These are phyloP conservation scores for Lodderomyces parapsilosis DNA, from an alignment of 1,139 yeast species.

Conservation along the genomic window DNA sequence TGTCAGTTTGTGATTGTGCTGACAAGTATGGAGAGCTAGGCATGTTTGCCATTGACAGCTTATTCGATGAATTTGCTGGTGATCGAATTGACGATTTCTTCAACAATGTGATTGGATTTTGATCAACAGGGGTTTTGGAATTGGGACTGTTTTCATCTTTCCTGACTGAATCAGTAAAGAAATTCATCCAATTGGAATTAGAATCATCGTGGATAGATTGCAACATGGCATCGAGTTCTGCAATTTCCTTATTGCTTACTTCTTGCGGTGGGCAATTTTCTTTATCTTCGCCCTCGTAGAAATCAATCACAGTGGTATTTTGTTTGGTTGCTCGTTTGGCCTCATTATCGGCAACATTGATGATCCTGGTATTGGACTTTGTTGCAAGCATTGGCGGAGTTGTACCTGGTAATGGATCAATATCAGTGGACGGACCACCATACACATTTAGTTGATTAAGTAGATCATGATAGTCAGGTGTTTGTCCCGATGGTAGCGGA, in stretches of 20 bases:
- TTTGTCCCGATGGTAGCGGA: constrained; percentile 15
- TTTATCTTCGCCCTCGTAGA: constrained; percentile 35
- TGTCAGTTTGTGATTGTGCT: constrained; percentile 4
- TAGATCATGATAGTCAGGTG: constrained; percentile 45
- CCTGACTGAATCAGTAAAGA: constrained; percentile 44
- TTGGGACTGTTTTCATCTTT: constrained; percentile 44
- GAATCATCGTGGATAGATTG: constrained; percentile 28
- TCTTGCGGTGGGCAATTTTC: constrained; percentile 41
- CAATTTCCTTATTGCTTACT: constrained; percentile 19
- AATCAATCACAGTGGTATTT: constrained; percentile 45
- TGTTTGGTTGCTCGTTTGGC: constrained; percentile 46
- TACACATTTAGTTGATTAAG: constrained; percentile 47
- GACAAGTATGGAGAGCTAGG: constrained; percentile 39
- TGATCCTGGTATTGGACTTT: constrained; percentile 46
- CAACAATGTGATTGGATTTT: constrained; percentile 11
- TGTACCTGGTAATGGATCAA: constrained; percentile 47
- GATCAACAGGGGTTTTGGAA: constrained; percentile 33
- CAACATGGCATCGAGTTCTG: constrained; percentile 40
- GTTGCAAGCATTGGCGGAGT: constrained; percentile 54
- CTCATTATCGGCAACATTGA: constrained; percentile 25
- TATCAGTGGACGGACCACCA: constrained; percentile 57
- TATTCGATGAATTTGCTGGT: constrained; percentile 18
- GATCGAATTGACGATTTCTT: constrained; percentile 17
- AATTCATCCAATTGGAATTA: constrained; percentile 37
- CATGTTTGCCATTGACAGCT: constrained; percentile 33